Conservation (phyloP, 345 rosid genomes). For the Citrus glauca region DNA sequence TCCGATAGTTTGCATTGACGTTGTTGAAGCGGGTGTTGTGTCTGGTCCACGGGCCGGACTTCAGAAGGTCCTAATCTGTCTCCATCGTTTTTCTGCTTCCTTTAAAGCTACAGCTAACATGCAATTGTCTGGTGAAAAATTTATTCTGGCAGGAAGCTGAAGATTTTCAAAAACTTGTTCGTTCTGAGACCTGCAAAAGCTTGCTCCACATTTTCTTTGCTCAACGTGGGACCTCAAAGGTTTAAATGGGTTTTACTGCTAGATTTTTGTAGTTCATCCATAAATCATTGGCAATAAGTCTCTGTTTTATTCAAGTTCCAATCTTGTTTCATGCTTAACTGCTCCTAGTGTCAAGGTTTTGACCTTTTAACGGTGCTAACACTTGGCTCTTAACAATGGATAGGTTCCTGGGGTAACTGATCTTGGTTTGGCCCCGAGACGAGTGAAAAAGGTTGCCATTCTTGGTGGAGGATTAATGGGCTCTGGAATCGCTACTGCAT, state of each 20-base stretch:
- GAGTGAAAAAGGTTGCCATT: slow-evolving; percentile 73
- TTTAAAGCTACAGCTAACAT: slow-evolving; percentile 2
- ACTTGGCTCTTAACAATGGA: slow-evolving; percentile 13
- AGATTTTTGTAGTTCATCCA: neutral
- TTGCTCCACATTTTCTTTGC: slow-evolving; percentile 89
- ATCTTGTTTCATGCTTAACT: neutral
- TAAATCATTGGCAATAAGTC: neutral
- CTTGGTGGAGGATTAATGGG: slow-evolving; percentile 99
- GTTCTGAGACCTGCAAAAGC: slow-evolving; percentile 72
- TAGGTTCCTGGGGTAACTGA: slow-evolving; percentile 94
- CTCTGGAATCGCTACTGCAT: slow-evolving; percentile 94
- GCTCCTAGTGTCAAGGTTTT: neutral
- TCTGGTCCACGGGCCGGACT: slow-evolving; percentile 79
- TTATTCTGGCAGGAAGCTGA: slow-evolving; percentile 64
- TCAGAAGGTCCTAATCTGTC: slow-evolving; percentile 52
- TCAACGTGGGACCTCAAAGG: slow-evolving; percentile 88
- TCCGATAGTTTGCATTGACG: slow-evolving; percentile 85
- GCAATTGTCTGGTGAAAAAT: slow-evolving; percentile 9
- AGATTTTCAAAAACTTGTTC: slow-evolving; percentile 52
- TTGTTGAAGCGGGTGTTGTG: slow-evolving; percentile 80
- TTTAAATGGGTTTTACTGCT: slow-evolving; percentile 18
- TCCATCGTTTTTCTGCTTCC: slow-evolving; percentile 7
- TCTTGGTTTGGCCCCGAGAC: slow-evolving; percentile 66
- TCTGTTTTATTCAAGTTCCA: neutral
- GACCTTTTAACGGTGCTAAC: neutral